phyloP scores from a whole-genome alignment of 176 grass and related monocot genomes.

The Oryza glaberrima region DNA sequence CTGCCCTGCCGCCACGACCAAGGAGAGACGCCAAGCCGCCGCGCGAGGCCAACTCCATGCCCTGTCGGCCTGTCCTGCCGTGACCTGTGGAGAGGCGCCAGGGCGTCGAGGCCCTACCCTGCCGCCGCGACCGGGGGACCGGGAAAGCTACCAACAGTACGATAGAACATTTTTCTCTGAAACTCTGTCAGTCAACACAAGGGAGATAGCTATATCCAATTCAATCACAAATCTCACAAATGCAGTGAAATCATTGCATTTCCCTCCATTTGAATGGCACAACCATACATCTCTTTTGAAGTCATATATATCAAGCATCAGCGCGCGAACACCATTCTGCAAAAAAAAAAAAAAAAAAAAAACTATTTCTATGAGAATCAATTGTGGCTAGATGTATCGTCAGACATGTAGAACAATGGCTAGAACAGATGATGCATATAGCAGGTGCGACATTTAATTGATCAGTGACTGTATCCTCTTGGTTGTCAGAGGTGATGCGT shows the following conservation, averaged over 20 bases:
- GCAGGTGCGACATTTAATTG: conserved; percentile 69
- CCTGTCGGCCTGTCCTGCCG: too few relatives aligned
- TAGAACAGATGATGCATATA: neutral
- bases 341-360: neutral
- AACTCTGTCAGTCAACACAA: too few relatives aligned
- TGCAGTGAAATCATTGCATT: conserved; percentile 84
- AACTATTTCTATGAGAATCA: neutral
- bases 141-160: conserved; percentile 24
- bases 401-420: neutral
- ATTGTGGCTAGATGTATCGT: neutral
- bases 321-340: conserved; percentile 79
- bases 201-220: too few relatives aligned
- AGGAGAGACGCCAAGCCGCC: too few relatives aligned
- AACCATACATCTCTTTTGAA: conserved; percentile 87
- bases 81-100: too few relatives aligned
- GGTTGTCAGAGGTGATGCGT: conserved; percentile 84
- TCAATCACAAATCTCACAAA: conserved; percentile 17
- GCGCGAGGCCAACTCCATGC: too few relatives aligned
- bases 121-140: too few relatives aligned
- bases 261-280: conserved; percentile 79
- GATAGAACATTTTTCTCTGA: too few relatives aligned
- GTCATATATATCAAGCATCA: conserved; percentile 95
- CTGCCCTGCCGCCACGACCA: too few relatives aligned
- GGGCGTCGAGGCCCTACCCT: too few relatives aligned
- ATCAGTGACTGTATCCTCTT: conserved; percentile 83